Evolutionary conservation across 2,329 filamentous ascomycete species (phyloP).

Genomic region (Colletotrichum sidae): DNA sequence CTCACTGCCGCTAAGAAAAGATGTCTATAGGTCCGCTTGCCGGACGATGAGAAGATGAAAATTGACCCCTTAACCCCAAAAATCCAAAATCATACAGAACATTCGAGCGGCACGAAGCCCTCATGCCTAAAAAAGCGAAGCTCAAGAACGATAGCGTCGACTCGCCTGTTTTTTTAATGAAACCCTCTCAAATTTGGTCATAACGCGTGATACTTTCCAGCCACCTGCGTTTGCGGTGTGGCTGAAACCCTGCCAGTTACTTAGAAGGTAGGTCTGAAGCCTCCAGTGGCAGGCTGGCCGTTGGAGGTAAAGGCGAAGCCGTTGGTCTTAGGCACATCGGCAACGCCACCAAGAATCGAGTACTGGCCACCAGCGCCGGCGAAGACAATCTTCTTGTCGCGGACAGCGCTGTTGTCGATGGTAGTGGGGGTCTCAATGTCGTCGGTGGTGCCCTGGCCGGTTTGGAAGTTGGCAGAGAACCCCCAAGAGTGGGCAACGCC

Average conservation of each 20-base stretch:
- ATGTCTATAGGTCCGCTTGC: slow-evolving; percentile 28
- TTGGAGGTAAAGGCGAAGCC: slow-evolving; percentile 40
- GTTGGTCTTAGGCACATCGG: slow-evolving; percentile 44
- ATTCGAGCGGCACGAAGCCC: background rate
- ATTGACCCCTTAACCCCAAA: slow-evolving; percentile 7
- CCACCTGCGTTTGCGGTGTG: too few species aligned
- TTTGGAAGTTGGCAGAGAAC: slow-evolving; percentile 84
- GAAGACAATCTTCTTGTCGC: slow-evolving; percentile 78
- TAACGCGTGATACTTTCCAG: slow-evolving; percentile 9
- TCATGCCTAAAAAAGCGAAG: slow-evolving; percentile 17
- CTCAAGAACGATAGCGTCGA: slow-evolving; percentile 26
- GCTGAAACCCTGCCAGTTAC: too few species aligned
- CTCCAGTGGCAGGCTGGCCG: slow-evolving; percentile 32
- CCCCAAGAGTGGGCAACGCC: slow-evolving; percentile 85
- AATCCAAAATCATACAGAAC: slow-evolving; percentile 15
- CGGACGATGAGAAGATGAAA: slow-evolving; percentile 13
- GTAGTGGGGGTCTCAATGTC: slow-evolving; percentile 82
- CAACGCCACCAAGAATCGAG: slow-evolving; percentile 68
- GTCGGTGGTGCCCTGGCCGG: slow-evolving; percentile 80
- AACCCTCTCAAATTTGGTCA: slow-evolving; percentile 13
- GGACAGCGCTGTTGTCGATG: slow-evolving; percentile 87
- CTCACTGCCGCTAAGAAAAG: slow-evolving; percentile 19
- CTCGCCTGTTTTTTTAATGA: background rate
- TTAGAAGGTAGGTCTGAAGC: slow-evolving; percentile 33
- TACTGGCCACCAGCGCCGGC: slow-evolving; percentile 93